These are phyloP conservation scores for Tricholoma saponaceum DNA, from an alignment of 768 basidiomycete genomes.

Conservation along the genomic window DNA sequence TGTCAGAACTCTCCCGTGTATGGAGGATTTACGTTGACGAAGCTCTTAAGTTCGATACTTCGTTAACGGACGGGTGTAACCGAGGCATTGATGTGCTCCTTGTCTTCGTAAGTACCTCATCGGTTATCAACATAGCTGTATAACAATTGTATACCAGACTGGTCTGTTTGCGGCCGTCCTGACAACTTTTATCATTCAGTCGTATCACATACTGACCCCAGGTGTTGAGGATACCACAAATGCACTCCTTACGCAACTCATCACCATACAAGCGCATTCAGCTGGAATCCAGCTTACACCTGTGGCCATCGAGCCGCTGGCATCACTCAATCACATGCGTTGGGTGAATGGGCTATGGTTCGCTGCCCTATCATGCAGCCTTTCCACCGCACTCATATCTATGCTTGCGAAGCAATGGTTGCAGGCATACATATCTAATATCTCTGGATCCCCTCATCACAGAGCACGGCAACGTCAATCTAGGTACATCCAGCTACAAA, in stretches of 20 bases:
- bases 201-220: slow-evolving; percentile 34
- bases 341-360: slow-evolving; percentile 48
- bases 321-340: slow-evolving; percentile 21
- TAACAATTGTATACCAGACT: slow-evolving; percentile 20
- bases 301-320: neutral
- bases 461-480: slow-evolving; percentile 35
- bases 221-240: slow-evolving; percentile 30
- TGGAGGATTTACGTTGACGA: slow-evolving; percentile 43
- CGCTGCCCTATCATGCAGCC: slow-evolving; percentile 36
- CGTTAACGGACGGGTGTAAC: slow-evolving; percentile 34
- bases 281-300: slow-evolving; percentile 8
- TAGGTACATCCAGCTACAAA: slow-evolving; percentile 29
- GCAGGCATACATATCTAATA: slow-evolving; percentile 27
- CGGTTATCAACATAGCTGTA: neutral
- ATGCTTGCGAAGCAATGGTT: slow-evolving; percentile 47
- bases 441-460: slow-evolving; percentile 33
- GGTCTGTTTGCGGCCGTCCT: slow-evolving; percentile 41
- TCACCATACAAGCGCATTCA: slow-evolving; percentile 20
- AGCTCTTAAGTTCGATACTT: slow-evolving; percentile 29
- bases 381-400: slow-evolving; percentile 38
- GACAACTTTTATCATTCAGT: slow-evolving; percentile 41
- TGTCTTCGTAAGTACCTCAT: slow-evolving; percentile 34
- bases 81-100: slow-evolving; percentile 40
- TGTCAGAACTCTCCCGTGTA: slow-evolving; percentile 28
- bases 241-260: slow-evolving; percentile 26